Conservation (phyloP, 139 green algal genomes). For the Closterium sp. region DNA sequence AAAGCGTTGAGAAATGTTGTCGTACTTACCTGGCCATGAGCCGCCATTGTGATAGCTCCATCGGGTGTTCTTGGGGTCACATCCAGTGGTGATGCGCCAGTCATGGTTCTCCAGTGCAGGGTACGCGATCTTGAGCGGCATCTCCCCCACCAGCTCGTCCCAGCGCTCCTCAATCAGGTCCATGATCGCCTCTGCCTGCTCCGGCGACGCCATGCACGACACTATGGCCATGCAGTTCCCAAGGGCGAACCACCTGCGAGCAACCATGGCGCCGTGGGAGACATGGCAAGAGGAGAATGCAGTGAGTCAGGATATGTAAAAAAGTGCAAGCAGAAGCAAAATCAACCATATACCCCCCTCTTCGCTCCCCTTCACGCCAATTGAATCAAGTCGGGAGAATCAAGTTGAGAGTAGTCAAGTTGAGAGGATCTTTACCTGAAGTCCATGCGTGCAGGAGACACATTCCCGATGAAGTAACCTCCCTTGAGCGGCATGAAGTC, state of each 20-base stretch:
- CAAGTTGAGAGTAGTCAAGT: background rate
- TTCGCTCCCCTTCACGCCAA: no score
- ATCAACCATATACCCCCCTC: no score
- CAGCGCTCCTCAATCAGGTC: slow-evolving; percentile 48
- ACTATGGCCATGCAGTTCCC: slow-evolving; percentile 49
- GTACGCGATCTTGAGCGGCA: slow-evolving; percentile 46
- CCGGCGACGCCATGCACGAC: slow-evolving; percentile 28
- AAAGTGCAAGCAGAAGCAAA: background rate
- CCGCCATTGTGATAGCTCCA: slow-evolving; percentile 53
- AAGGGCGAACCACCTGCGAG: slow-evolving; percentile 42
- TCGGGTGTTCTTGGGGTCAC: slow-evolving; percentile 51
- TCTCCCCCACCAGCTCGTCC: slow-evolving; percentile 47
- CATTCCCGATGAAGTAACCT: slow-evolving; percentile 52
- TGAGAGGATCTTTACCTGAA: slow-evolving; percentile 49
- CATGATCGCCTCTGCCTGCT: slow-evolving; percentile 47
- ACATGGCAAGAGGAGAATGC: background rate
- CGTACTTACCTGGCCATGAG: slow-evolving; percentile 40
- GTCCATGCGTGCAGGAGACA: slow-evolving; percentile 46
- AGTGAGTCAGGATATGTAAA: background rate
- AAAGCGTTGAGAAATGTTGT: background rate
- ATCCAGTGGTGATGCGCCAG: slow-evolving; percentile 48
- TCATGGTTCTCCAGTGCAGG: slow-evolving; percentile 44
- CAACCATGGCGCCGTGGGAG: background rate
- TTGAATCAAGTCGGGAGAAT: background rate
- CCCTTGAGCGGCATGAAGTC: slow-evolving; percentile 46